Percentiles rank a stretch among this genome's conserved stretches.
Conservation (phyloP, 306 rosid species). For the Benincasa hispida region DNA sequence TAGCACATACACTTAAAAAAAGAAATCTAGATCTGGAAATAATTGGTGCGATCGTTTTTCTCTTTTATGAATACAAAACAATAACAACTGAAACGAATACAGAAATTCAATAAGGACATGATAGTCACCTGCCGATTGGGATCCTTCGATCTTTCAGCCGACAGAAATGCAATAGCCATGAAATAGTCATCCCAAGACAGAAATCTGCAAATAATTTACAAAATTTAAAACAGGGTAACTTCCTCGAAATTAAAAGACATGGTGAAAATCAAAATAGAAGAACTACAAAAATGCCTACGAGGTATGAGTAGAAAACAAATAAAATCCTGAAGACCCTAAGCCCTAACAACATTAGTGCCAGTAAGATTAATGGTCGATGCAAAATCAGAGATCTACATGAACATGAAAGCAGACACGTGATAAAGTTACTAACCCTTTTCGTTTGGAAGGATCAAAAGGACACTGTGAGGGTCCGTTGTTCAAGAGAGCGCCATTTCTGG, state of each 20-base stretch:
- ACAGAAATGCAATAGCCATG: conserved; percentile 92
- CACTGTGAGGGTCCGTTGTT: conserved; percentile 23
- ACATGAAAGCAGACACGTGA: background rate
- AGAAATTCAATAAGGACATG: background rate
- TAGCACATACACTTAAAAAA: background rate
- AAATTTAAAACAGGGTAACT: background rate
- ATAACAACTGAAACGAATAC: background rate
- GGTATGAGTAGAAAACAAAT: background rate
- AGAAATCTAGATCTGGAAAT: background rate
- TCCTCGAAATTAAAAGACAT: background rate
- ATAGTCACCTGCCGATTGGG: conserved; percentile 86
- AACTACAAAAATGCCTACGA: background rate
- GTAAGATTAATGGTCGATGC: background rate
- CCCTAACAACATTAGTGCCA: background rate
- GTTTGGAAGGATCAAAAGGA: conserved; percentile 75
- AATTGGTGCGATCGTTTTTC: background rate
- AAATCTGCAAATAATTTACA: conserved; percentile 27
- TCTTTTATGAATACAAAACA: background rate
- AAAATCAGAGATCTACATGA: background rate
- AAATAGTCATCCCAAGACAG: conserved; percentile 95
- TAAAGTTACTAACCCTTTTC: conserved; percentile 31
- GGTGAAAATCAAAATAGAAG: background rate
- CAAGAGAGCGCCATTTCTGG: conserved; percentile 24
- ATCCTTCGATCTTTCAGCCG: conserved; percentile 94
- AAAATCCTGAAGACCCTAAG: background rate